A percentile compares a stretch with the other conserved stretches of the same genome.
These are phyloP conservation scores for Taphrina deformans DNA, from an alignment of 1,139 yeast species.

Conservation along the genomic window DNA sequence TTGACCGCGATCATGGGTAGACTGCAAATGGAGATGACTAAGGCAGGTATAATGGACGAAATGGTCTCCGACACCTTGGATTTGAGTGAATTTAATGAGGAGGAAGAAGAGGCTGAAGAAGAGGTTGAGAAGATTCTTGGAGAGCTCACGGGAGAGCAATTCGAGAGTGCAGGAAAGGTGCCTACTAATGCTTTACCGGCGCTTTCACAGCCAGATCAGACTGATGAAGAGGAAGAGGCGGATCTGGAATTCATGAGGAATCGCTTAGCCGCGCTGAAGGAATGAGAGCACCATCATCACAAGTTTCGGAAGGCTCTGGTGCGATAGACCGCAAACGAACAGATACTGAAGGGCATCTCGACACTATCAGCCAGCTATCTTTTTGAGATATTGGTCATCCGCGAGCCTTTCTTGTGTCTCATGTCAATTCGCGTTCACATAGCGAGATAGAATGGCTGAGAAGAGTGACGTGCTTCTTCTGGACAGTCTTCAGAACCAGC, in stretches of 20 bases:
- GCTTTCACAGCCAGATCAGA: neutral
- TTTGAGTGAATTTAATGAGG: slow-evolving; percentile 62
- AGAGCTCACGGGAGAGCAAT: slow-evolving; percentile 51
- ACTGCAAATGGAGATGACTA: slow-evolving; percentile 75
- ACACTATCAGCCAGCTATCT: too few relatives aligned
- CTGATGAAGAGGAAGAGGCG: slow-evolving; percentile 62
- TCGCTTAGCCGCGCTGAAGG: slow-evolving; percentile 80
- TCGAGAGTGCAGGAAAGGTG: slow-evolving; percentile 47
- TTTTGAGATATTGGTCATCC: too few relatives aligned
- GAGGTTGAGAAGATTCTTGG: slow-evolving; percentile 63
- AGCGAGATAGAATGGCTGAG: too few relatives aligned
- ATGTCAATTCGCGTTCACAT: too few relatives aligned
- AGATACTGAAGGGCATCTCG: too few relatives aligned
- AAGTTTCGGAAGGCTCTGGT: too few relatives aligned
- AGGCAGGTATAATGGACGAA: slow-evolving; percentile 85
- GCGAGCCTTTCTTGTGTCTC: too few relatives aligned
- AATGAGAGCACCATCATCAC: slow-evolving; percentile 50
- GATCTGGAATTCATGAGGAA: slow-evolving; percentile 85
- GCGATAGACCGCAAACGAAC: too few relatives aligned
- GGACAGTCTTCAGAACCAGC: too few relatives aligned
- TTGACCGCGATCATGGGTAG: slow-evolving; percentile 82
- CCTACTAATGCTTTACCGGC: slow-evolving; percentile 43
- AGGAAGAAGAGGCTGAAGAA: slow-evolving; percentile 68
- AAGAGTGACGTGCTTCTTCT: too few relatives aligned
- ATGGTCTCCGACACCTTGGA: slow-evolving; percentile 93